Evolutionary conservation across 2,329 filamentous ascomycete genomes (phyloP).

Genomic region (Pleomassaria siparia): DNA sequence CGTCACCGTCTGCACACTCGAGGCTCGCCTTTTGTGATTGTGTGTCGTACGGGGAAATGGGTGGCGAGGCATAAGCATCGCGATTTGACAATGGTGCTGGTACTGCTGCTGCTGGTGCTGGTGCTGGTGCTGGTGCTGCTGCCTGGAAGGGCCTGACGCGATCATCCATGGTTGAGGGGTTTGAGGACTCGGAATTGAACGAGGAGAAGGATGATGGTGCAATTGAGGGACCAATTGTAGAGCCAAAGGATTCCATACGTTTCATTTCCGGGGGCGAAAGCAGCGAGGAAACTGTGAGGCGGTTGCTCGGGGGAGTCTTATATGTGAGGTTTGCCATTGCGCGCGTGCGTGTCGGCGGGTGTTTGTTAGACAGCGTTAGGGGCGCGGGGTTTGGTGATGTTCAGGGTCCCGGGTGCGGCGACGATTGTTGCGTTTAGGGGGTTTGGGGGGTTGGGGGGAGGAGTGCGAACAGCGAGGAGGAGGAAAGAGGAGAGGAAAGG

Average conservation of each 20-base stretch:
- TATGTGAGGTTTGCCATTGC: conserved; percentile 34
- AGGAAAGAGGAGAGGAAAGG: neutral
- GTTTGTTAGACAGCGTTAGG: conserved; percentile 17
- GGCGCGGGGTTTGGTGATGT: conserved; percentile 7
- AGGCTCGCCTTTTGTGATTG: conserved; percentile 42
- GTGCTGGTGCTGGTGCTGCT: no score
- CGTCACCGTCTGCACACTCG: conserved; percentile 28
- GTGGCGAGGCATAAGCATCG: conserved; percentile 42
- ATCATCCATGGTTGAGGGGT: conserved; percentile 23
- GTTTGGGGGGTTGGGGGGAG: conserved; percentile 4
- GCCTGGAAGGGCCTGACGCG: conserved; percentile 20
- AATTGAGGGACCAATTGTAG: conserved; percentile 26
- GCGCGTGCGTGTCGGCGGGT: conserved; percentile 13
- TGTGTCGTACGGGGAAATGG: conserved; percentile 42
- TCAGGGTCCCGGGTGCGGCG: conserved; percentile 12
- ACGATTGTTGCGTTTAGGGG: neutral
- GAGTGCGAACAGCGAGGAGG: conserved; percentile 10
- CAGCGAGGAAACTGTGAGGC: conserved; percentile 41
- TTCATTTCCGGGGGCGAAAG: conserved; percentile 46
- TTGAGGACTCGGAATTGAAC: conserved; percentile 28
- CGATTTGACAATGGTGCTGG: conserved; percentile 26
- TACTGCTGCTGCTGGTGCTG: no score
- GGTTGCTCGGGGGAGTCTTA: conserved; percentile 32
- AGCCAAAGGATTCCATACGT: conserved; percentile 43
- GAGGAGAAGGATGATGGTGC: conserved; percentile 27